Evolutionary conservation across 768 basidiomycete species (phyloP), one percentile per base, ranked within the genome.

Genomic region (Boletus sp.): DNA sequence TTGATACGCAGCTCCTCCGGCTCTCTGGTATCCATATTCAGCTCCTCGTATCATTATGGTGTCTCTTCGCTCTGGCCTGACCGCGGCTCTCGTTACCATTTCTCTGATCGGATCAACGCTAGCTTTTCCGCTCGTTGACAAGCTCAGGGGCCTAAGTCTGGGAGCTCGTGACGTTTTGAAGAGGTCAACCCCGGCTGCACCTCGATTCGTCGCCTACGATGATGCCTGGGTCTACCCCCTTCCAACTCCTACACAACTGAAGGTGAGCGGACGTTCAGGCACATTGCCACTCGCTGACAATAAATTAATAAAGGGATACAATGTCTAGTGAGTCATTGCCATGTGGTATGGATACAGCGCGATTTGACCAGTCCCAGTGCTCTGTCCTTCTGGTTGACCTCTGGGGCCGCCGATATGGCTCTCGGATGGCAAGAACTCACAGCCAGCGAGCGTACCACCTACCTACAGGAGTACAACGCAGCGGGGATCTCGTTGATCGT

Each of bases 401-500:
- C 68, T 20, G 80, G 80, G 5, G 66, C 78, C 2, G 73, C 60
- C 41, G 80, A 81, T 62, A 71, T 80, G 71, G 80, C 78, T 7
- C 63, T 67, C 35, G 72, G 72, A 62, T 82, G 80, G 80, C 65
- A 72, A 24, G 57, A 63, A 24, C 66, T 82, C 3, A 67, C 74
- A 3, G 64, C 69, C 7, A 56, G 58, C 15, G 62, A 78, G 33
- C 76, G 82, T 29, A 63, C 75, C n/a, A 37, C 72, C 6, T 75
- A 81, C 61, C 73, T 82, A 56, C 62, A 76, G 2, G 73, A 79
- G 54, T 85, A 85, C 63, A 72, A 73, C 12, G 76, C 77, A 5
- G 82, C 82, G 7, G 83, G 82, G n/a, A 83, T 84, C 63, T 78
- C 78, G 49, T 64, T 85, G 28, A 77, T 84, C 58, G 84, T 84